These are phyloP conservation scores for Tetrapisispora arboricola DNA, from an alignment of 805 yeast genomes.

Conservation along the genomic window DNA sequence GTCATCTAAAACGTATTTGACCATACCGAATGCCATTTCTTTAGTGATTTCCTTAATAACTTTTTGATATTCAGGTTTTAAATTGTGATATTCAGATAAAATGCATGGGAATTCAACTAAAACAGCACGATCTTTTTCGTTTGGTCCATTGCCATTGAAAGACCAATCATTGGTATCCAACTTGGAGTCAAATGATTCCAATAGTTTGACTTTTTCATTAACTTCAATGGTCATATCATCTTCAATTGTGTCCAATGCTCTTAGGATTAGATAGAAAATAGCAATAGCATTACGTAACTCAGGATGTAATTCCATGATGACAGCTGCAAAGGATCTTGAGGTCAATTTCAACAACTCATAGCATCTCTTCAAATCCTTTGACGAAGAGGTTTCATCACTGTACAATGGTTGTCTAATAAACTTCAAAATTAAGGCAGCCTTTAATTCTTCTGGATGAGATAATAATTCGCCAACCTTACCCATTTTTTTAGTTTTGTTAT, in stretches of 20 bases:
- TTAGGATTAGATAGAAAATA: conserved; percentile 74
- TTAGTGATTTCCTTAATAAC: conserved; percentile 68
- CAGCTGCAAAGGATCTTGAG: conserved; percentile 91
- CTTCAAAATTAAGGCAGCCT: conserved; percentile 54
- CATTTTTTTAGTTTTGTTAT: conserved; percentile 30
- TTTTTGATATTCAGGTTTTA: conserved; percentile 68
- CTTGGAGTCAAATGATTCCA: conserved; percentile 58
- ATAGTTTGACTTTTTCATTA: conserved; percentile 58
- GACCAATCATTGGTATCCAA: conserved; percentile 67
- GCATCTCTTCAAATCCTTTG: conserved; percentile 42
- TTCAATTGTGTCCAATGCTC: conserved; percentile 92
- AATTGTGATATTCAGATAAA: conserved; percentile 57
- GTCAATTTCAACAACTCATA: conserved; percentile 56
- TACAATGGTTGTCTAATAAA: conserved; percentile 33
- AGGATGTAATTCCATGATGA: conserved; percentile 83
- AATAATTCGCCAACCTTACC: conserved; percentile 51
- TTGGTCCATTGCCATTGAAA: conserved; percentile 61
- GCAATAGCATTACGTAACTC: conserved; percentile 72
- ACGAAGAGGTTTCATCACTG: background rate
- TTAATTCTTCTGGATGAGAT: conserved; percentile 62
- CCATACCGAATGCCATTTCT: conserved; percentile 98
- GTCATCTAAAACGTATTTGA: conserved; percentile 75
- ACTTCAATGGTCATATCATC: conserved; percentile 89
- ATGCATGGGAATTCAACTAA: conserved; percentile 66
- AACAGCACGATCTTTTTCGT: conserved; percentile 75